Conservation (phyloP, 139 green algal genomes). For the Chlorella sp. region DNA sequence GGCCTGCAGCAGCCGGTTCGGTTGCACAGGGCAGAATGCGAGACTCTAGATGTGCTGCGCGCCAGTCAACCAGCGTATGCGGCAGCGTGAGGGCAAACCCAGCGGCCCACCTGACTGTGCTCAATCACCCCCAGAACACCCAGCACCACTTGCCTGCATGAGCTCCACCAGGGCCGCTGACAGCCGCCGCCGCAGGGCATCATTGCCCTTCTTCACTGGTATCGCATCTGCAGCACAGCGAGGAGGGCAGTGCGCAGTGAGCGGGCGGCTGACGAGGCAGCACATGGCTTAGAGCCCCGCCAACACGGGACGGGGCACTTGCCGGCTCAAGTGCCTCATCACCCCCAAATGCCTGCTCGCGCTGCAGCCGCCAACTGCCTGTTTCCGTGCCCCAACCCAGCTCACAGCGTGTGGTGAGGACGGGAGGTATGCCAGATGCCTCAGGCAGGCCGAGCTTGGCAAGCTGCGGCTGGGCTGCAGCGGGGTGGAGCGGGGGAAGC, state of each 20-base stretch:
- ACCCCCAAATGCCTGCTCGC: neutral
- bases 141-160: neutral
- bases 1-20: neutral
- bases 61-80: no score
- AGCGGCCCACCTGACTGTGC: no score
- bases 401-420: neutral
- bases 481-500: neutral
- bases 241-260: neutral
- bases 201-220: neutral
- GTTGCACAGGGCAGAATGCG: no score
- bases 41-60: no score
- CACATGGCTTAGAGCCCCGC: no score
- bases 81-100: no score
- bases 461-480: neutral
- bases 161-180: neutral
- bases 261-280: neutral
- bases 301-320: no score
- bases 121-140: no score
- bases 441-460: neutral
- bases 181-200: neutral
- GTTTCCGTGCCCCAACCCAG: neutral
- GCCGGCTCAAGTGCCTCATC: neutral
- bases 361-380: neutral
- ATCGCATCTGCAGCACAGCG: neutral
- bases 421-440: neutral